A percentile compares a stretch with the other conserved stretches of the same genome.
Evolutionary conservation across 2,329 filamentous ascomycete species (phyloP).

Genomic region (Clathrospora elynae): DNA sequence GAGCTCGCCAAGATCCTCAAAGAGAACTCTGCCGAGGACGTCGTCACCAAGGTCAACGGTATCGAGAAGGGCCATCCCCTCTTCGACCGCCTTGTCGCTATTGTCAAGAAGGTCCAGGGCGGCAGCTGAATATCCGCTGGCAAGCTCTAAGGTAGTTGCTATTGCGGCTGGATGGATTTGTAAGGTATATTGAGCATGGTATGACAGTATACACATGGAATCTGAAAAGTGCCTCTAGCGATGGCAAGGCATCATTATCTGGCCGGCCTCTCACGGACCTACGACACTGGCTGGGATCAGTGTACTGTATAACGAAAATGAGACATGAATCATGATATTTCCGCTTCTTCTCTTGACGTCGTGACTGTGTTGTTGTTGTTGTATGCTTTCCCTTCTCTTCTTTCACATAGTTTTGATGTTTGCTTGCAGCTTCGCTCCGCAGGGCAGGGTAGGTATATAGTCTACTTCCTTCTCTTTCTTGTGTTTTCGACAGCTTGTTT

Average conservation of each 20-base stretch:
- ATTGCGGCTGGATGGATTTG: neutral
- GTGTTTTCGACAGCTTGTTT: no score
- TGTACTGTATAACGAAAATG: conserved; percentile 22
- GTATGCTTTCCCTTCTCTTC: no score
- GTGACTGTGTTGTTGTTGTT: no score
- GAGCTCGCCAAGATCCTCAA: conserved; percentile 87
- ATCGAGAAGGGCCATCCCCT: conserved; percentile 78
- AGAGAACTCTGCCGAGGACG: conserved; percentile 71
- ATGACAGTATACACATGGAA: conserved; percentile 8
- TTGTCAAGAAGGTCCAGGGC: conserved; percentile 80
- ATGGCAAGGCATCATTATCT: conserved; percentile 10
- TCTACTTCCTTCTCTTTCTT: no score
- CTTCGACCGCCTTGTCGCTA: conserved; percentile 72
- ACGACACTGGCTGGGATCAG: conserved; percentile 15
- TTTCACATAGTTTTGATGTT: no score
- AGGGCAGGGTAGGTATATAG: no score
- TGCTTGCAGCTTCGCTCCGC: no score
- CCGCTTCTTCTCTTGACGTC: no score
- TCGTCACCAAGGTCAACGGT: conserved; percentile 81
- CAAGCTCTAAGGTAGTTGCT: conserved; percentile 19
- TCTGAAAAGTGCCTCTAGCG: conserved; percentile 15
- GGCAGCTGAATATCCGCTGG: conserved; percentile 24
- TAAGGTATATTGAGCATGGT: conserved; percentile 6
- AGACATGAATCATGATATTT: conserved; percentile 26
- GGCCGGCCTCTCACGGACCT: conserved; percentile 4